Conservation (phyloP, 768 basidiomycete species). For the Panellus pusillus region DNA sequence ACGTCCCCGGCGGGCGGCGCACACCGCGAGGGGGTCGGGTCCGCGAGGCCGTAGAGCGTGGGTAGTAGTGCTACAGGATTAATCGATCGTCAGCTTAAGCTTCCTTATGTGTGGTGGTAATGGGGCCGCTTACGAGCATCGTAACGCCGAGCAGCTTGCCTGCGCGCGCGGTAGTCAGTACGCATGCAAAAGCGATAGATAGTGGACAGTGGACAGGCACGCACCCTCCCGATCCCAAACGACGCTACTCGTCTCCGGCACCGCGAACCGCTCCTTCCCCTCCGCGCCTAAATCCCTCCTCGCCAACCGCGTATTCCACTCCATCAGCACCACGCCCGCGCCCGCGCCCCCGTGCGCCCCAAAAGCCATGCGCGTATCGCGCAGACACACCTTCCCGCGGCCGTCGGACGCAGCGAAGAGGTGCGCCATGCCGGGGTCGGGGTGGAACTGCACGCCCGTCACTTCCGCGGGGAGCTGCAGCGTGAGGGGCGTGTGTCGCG, state of each 20-base stretch:
- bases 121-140: slow-evolving; percentile 52
- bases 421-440: slow-evolving; percentile 66
- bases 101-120: too few relatives aligned
- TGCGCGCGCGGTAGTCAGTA: slow-evolving; percentile 26
- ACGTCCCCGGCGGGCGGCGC: slow-evolving; percentile 62
- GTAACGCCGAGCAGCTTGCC: slow-evolving; percentile 66
- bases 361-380: slow-evolving; percentile 76
- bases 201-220: too few relatives aligned
- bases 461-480: slow-evolving; percentile 57
- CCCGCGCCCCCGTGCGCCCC: slow-evolving; percentile 46
- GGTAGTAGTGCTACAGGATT: slow-evolving; percentile 55
- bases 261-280: slow-evolving; percentile 36
- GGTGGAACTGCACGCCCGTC: slow-evolving; percentile 68
- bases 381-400: slow-evolving; percentile 59
- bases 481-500: slow-evolving; percentile 43
- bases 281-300: slow-evolving; percentile 35
- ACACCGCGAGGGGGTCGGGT: slow-evolving; percentile 68
- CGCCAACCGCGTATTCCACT: slow-evolving; percentile 47
- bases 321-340: slow-evolving; percentile 59
- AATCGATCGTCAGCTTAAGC: background rate
- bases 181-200: background rate
- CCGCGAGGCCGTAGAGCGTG: slow-evolving; percentile 66
- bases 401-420: slow-evolving; percentile 67
- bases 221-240: slow-evolving; percentile 68
- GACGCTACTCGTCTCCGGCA: slow-evolving; percentile 70